Conservation (phyloP, 2,329 filamentous ascomycete species). For the Aspergillus sp. region DNA sequence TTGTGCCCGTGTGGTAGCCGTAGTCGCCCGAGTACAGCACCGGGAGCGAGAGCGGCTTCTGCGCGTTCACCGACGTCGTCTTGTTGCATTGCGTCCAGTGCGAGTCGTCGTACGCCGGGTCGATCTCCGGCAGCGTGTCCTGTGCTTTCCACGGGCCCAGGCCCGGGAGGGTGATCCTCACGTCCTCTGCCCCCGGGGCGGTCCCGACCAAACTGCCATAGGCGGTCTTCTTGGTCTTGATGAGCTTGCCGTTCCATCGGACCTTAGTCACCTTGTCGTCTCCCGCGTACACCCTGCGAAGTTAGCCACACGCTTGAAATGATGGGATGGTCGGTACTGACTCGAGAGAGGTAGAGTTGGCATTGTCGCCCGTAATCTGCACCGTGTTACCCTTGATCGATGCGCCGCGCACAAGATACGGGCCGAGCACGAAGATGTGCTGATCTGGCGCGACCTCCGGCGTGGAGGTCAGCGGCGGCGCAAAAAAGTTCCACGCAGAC, state of each 20-base stretch:
- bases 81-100: constrained; percentile 53
- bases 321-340: constrained; percentile 12
- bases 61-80: constrained; percentile 44
- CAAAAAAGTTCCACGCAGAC: constrained; percentile 58
- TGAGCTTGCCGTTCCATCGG: constrained; percentile 46
- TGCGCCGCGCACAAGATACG: constrained; percentile 46
- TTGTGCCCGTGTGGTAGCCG: constrained; percentile 52
- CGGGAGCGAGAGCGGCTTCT: constrained; percentile 50
- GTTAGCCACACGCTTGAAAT: background rate
- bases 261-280: constrained; percentile 40
- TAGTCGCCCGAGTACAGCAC: constrained; percentile 58
- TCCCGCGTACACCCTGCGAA: constrained; percentile 39
- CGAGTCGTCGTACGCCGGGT: constrained; percentile 50
- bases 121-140: constrained; percentile 51
- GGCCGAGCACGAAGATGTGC: constrained; percentile 48
- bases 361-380: constrained; percentile 42
- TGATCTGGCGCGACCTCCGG: constrained; percentile 47
- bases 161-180: constrained; percentile 44
- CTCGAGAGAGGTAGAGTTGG: constrained; percentile 43
- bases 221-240: constrained; percentile 37
- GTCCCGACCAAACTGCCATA: constrained; percentile 48
- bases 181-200: constrained; percentile 39
- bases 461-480: constrained; percentile 47
- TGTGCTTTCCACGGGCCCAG: constrained; percentile 50
- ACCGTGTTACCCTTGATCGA: constrained; percentile 33